Evolutionary conservation across 139 green algal species (phyloP).

Genomic region (Axilococcus clingmanii): DNA sequence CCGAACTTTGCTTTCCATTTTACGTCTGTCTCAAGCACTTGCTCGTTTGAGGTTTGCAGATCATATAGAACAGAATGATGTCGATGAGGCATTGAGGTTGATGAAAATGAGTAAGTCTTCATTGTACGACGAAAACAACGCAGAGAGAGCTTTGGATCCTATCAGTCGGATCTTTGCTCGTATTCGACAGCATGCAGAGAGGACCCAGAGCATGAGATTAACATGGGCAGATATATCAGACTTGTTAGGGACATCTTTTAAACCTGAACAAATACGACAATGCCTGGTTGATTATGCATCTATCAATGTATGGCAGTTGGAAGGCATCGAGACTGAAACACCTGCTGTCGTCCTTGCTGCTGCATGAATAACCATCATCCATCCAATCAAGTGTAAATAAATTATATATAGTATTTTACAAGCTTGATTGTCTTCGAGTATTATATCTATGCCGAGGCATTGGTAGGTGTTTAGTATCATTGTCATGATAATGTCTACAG

Average conservation of each 20-base stretch:
- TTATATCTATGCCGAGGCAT: too few relatives aligned
- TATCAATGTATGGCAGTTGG: conserved; percentile 36
- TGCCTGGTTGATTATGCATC: conserved; percentile 34
- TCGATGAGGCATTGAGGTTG: conserved; percentile 91
- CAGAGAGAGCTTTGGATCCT: conserved; percentile 17
- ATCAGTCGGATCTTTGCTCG: conserved; percentile 31
- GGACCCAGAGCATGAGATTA: conserved; percentile 15
- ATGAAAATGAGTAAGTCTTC: conserved; percentile 86
- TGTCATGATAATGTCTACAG: too few relatives aligned
- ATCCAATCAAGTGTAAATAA: too few relatives aligned
- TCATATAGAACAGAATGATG: conserved; percentile 56
- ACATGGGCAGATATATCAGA: conserved; percentile 35
- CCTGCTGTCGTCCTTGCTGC: too few relatives aligned
- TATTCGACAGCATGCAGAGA: conserved; percentile 32
- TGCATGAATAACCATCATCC: too few relatives aligned
- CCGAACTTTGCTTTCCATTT: conserved; percentile 90
- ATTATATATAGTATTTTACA: too few relatives aligned
- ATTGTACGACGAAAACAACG: conserved; percentile 38
- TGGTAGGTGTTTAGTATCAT: too few relatives aligned
- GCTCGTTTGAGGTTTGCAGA: conserved; percentile 70
- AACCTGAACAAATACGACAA: conserved; percentile 35
- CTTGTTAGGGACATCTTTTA: conserved; percentile 34
- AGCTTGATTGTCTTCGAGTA: too few relatives aligned
- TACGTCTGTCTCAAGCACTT: conserved; percentile 82
- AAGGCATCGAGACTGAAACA: conserved; percentile 1